Conservation (phyloP, 2,329 filamentous ascomycete genomes). For the Aspergillus viridinutans region DNA sequence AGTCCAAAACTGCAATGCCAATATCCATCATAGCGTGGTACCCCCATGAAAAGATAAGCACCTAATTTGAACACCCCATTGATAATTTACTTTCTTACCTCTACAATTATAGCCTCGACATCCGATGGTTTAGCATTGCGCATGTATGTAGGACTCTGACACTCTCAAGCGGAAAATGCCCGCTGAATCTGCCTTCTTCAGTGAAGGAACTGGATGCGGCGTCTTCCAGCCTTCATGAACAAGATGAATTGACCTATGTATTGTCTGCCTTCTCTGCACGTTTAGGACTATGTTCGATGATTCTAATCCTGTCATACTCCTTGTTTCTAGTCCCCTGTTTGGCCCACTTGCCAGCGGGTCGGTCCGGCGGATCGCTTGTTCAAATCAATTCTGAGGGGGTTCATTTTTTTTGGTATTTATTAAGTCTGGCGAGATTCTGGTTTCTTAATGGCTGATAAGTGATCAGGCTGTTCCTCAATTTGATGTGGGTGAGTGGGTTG, state of each 20-base stretch:
- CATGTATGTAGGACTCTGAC: not conserved
- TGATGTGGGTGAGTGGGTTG: not conserved
- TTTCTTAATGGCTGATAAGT: not conserved
- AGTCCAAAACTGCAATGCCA: not conserved
- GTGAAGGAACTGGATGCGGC: not conserved
- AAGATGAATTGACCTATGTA: not conserved
- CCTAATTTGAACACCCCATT: not conserved
- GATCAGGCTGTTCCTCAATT: not conserved
- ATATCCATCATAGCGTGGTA: not conserved
- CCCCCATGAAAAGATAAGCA: not conserved
- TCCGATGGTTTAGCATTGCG: not conserved
- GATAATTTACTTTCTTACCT: no score
- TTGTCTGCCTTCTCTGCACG: not conserved
- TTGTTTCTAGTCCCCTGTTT: not conserved
- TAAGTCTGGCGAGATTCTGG: not conserved
- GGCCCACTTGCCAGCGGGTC: not conserved
- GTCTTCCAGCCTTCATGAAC: not conserved
- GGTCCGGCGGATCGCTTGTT: not conserved
- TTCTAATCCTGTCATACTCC: not conserved
- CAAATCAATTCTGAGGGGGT: not conserved
- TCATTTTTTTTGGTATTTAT: not conserved
- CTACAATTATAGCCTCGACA: not conserved
- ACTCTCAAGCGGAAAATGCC: not conserved
- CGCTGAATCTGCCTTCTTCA: not conserved
- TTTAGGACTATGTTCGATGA: not conserved